phyloP scores from a whole-genome alignment of 2,329 filamentous ascomycete species.

The Calonectria pauciramosa region DNA sequence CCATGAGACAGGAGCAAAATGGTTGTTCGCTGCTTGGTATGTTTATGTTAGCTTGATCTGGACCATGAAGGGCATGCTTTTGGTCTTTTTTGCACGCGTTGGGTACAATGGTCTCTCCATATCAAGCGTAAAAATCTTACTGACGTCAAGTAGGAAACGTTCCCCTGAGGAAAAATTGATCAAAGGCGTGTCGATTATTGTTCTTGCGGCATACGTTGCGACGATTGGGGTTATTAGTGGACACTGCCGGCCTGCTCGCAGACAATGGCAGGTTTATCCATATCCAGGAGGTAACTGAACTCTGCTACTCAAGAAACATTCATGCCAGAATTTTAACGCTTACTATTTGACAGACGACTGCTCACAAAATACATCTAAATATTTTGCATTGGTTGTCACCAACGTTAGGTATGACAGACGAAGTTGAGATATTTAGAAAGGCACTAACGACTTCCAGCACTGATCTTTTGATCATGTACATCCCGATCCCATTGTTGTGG shows the following conservation, averaged over 20 bases:
- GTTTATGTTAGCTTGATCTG: neutral
- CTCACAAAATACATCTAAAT: neutral
- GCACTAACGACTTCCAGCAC: neutral
- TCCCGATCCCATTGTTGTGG: neutral
- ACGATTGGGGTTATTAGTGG: neutral
- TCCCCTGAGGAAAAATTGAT: neutral
- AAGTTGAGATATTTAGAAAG: neutral
- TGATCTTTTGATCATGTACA: neutral
- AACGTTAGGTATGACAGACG: neutral
- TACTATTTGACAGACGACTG: neutral
- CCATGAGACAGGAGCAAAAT: neutral
- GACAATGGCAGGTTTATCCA: neutral
- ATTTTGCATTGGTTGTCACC: neutral
- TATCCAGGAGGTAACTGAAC: neutral
- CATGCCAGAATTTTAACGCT: too few relatives aligned
- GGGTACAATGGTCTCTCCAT: neutral
- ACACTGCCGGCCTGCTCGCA: neutral
- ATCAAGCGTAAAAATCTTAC: neutral
- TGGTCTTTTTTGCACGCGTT: neutral
- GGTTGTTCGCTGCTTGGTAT: neutral
- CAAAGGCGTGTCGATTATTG: neutral
- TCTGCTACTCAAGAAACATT: neutral
- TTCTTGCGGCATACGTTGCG: neutral
- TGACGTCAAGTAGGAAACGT: neutral
- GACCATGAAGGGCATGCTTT: neutral